These are phyloP conservation scores for Sporobolomyces roseus DNA, from an alignment of 768 basidiomycete species.

Conservation along the genomic window DNA sequence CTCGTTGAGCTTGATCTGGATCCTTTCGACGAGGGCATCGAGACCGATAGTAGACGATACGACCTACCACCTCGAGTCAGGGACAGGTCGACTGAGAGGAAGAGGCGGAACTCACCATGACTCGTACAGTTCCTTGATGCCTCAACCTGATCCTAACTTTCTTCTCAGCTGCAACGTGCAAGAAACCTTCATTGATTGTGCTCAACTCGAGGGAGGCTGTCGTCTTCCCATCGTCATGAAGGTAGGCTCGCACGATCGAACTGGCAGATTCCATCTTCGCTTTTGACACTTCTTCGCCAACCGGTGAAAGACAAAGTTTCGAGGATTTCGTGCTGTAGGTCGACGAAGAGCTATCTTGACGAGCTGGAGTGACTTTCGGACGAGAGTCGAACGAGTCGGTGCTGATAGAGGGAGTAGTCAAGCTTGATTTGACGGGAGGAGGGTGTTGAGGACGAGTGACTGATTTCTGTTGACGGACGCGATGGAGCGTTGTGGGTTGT, in stretches of 20 bases:
- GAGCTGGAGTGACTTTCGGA: not conserved
- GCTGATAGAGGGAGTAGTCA: not conserved
- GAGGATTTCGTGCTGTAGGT: too few relatives aligned
- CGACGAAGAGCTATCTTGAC: not conserved
- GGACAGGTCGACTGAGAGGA: not conserved
- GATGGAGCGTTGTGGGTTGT: not conserved
- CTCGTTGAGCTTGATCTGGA: conserved; percentile 33
- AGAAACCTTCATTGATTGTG: too few relatives aligned
- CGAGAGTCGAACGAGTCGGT: too few relatives aligned
- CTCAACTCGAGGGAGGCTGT: not conserved
- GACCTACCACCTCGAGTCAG: conserved; percentile 9
- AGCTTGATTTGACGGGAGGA: not conserved
- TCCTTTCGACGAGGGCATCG: conserved; percentile 22
- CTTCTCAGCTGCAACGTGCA: not conserved
- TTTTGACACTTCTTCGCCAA: not conserved
- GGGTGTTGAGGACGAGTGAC: not conserved
- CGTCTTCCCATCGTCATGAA: not conserved
- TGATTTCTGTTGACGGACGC: not conserved
- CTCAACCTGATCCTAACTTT: conserved; percentile 34
- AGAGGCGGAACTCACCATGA: conserved; percentile 24
- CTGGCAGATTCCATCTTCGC: too few relatives aligned
- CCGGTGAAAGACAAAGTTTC: not conserved
- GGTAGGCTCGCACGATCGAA: not conserved
- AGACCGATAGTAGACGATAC: conserved; percentile 2
- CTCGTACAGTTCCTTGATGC: conserved; percentile 25